Evolutionary conservation across 768 basidiomycete genomes (phyloP).

Genomic region (Lepiota venenata): DNA sequence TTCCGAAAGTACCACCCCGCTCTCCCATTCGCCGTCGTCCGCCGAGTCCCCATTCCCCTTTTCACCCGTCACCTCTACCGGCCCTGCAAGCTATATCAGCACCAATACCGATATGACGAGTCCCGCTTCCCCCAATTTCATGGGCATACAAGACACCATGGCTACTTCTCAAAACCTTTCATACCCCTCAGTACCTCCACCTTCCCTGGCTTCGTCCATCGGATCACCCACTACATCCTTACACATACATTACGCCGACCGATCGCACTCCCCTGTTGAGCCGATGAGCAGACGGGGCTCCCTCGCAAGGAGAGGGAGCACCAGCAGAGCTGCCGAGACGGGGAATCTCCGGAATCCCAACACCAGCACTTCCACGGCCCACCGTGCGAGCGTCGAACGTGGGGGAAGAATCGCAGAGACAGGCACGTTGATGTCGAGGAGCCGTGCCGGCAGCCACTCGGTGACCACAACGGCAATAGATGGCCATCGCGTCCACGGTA

Average conservation of each 20-base stretch:
- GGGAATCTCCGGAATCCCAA: constrained; percentile 29
- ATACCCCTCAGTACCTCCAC: constrained; percentile 83
- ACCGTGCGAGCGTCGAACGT: constrained; percentile 57
- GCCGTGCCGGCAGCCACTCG: constrained; percentile 10
- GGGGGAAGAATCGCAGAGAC: constrained; percentile 70
- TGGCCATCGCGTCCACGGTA: constrained; percentile 2
- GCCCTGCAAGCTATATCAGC: constrained; percentile 53
- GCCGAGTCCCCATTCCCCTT: constrained; percentile 68
- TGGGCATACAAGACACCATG: constrained; percentile 37
- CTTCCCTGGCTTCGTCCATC: constrained; percentile 74
- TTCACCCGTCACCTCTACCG: constrained; percentile 53
- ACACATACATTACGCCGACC: constrained; percentile 45
- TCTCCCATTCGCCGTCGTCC: constrained; percentile 64
- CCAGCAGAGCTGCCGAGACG: constrained; percentile 31
- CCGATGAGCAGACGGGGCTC: constrained; percentile 53
- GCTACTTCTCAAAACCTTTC: constrained; percentile 44
- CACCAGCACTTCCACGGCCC: constrained; percentile 39
- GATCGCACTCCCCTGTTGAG: constrained; percentile 47
- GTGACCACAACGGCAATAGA: constrained; percentile 4
- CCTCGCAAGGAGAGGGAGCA: constrained; percentile 33
- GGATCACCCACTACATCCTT: constrained; percentile 62
- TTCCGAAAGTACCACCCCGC: constrained; percentile 57
- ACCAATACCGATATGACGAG: constrained; percentile 67
- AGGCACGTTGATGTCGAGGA: constrained; percentile 32
- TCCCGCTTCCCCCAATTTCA: constrained; percentile 63